Percentiles rank a stretch among this genome's conserved stretches.
phyloP scores from a whole-genome alignment of 2,329 filamentous ascomycete genomes.

The Clonostachys sp. region DNA sequence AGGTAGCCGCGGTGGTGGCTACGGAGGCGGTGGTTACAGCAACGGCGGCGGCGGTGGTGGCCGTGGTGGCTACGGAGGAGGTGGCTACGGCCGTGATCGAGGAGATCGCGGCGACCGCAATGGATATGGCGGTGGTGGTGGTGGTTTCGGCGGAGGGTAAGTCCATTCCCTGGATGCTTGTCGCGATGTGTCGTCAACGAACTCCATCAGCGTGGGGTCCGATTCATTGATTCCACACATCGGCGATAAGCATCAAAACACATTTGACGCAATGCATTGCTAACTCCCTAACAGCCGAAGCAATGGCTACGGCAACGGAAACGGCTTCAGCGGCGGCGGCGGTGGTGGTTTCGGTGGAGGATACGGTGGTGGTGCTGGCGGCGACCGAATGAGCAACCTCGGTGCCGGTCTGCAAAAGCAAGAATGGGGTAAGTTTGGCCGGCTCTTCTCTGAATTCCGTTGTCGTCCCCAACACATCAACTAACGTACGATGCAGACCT shows the following conservation, averaged over 20 bases:
- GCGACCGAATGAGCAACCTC: slow-evolving; percentile 91
- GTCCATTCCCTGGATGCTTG: slow-evolving; percentile 8
- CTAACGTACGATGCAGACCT: slow-evolving; percentile 54
- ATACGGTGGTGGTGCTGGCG: slow-evolving; percentile 47
- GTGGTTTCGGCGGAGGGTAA: slow-evolving; percentile 30
- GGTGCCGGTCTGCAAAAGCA: slow-evolving; percentile 85
- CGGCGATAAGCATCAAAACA: neutral
- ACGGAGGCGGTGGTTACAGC: slow-evolving; percentile 17
- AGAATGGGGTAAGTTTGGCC: slow-evolving; percentile 68
- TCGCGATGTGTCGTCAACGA: too few species aligned
- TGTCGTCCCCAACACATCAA: slow-evolving; percentile 9
- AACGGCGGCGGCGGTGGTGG: slow-evolving; percentile 20
- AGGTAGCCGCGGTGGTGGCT: slow-evolving; percentile 23
- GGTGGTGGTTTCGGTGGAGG: slow-evolving; percentile 29
- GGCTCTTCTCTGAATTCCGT: neutral
- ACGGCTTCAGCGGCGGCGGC: slow-evolving; percentile 24
- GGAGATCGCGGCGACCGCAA: slow-evolving; percentile 44
- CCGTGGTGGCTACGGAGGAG: slow-evolving; percentile 19
- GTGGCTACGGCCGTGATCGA: slow-evolving; percentile 36
- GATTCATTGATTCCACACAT: too few species aligned
- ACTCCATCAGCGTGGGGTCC: neutral
- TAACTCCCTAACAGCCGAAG: slow-evolving; percentile 40
- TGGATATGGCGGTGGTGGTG: slow-evolving; percentile 19
- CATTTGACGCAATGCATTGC: slow-evolving; percentile 8
- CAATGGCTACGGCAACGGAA: slow-evolving; percentile 33